Percentiles rank a stretch among this genome's conserved stretches.
phyloP scores from a whole-genome alignment of 768 basidiomycete species.

The Vishniacozyma victoriae region DNA sequence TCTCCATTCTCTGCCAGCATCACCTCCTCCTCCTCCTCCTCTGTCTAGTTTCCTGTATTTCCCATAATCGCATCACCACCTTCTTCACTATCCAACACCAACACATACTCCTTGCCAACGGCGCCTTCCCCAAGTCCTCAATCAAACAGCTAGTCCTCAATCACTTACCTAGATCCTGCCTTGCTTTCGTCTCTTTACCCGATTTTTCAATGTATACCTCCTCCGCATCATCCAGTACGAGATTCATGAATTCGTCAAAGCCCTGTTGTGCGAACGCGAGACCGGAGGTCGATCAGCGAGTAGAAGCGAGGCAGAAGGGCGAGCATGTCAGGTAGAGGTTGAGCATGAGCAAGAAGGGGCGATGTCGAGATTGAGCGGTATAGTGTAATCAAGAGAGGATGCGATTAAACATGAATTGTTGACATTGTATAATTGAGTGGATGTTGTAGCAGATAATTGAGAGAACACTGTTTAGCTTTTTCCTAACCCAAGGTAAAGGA shows the following conservation, averaged over 20 bases:
- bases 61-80: background rate
- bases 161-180: constrained; percentile 69
- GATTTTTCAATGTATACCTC: constrained; percentile 67
- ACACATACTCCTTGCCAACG: background rate
- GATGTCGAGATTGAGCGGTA: background rate
- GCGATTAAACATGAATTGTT: background rate
- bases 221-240: constrained; percentile 86
- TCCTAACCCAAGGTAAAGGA: no score
- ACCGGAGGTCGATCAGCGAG: background rate
- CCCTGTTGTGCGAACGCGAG: constrained; percentile 55
- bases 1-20: background rate
- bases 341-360: background rate
- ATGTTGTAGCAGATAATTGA: no score
- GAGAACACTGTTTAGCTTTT: background rate
- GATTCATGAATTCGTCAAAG: constrained; percentile 99
- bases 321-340: background rate
- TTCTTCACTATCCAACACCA: background rate
- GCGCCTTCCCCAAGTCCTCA: background rate
- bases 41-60: background rate
- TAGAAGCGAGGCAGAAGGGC: background rate
- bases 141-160: constrained; percentile 1
- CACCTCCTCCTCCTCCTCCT: background rate
- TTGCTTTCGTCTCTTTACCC: constrained; percentile 72
- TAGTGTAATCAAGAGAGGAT: background rate
- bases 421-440: background rate